phyloP scores from a whole-genome alignment of 225 moss, liverwort and hornwort genomes.

The Polytrichum formosum region DNA sequence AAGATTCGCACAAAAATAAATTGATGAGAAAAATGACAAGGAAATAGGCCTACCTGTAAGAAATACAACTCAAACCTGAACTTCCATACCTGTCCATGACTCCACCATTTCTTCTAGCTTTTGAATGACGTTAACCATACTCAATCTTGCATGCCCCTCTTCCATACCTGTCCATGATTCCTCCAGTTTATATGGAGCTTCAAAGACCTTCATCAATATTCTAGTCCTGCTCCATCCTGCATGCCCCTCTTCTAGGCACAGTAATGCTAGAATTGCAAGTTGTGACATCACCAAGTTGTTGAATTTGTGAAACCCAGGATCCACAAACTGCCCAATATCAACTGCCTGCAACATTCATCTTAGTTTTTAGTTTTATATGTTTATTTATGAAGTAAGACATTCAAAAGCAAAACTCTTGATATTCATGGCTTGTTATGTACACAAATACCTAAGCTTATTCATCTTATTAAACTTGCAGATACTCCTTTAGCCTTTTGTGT shows the following conservation, averaged over 20 bases:
- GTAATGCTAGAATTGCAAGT: neutral
- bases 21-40: neutral
- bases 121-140: too few species aligned
- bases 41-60: too few species aligned
- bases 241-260: neutral
- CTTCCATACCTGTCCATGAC: neutral
- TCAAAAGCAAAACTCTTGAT: neutral
- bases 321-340: neutral
- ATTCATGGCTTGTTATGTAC: neutral
- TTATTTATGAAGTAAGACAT: neutral
- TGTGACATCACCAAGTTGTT: neutral
- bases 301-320: neutral
- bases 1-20: neutral
- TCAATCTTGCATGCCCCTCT: neutral
- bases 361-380: too few species aligned
- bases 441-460: neutral
- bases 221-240: neutral
- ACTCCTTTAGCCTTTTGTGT: too few species aligned
- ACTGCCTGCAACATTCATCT: neutral
- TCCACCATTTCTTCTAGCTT: too few species aligned
- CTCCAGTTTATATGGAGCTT: neutral
- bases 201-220: neutral
- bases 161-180: neutral
- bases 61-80: neutral
- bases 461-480: neutral